Conservation (phyloP, 1,139 yeast genomes). For the Kazachstania sp. region DNA sequence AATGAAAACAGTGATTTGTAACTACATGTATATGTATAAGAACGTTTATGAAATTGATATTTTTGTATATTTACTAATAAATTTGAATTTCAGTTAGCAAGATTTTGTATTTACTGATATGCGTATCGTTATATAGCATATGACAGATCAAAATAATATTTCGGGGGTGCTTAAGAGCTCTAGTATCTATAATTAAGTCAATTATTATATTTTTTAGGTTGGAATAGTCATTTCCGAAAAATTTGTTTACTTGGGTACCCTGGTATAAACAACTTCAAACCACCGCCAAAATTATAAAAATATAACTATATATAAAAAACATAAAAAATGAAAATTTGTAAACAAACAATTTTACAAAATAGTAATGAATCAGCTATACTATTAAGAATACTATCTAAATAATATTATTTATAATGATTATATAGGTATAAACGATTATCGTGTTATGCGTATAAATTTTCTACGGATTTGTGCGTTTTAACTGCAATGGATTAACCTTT, state of each 20-base stretch:
- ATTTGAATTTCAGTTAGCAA: too few relatives aligned
- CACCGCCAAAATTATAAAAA: neutral
- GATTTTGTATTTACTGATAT: too few relatives aligned
- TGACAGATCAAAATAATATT: too few relatives aligned
- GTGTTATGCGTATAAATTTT: neutral
- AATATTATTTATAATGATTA: neutral
- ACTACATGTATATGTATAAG: too few relatives aligned
- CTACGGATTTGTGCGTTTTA: slow-evolving; percentile 8
- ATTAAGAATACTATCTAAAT: neutral
- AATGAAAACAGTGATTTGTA: too few relatives aligned
- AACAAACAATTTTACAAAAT: neutral
- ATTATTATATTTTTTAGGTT: too few relatives aligned
- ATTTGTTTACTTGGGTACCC: neutral
- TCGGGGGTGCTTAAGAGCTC: too few relatives aligned
- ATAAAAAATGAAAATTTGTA: neutral
- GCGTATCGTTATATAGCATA: too few relatives aligned
- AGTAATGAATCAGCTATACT: neutral
- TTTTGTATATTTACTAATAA: too few relatives aligned
- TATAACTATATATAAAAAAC: neutral
- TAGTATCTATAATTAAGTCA: too few relatives aligned
- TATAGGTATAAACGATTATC: too few relatives aligned
- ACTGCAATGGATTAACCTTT: slow-evolving; percentile 17
- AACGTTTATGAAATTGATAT: too few relatives aligned
- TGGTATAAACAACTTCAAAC: neutral
- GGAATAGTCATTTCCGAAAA: neutral